Evolutionary conservation across 2,329 filamentous ascomycete species (phyloP).

Genomic region (Aureobasidium leucospermi): DNA sequence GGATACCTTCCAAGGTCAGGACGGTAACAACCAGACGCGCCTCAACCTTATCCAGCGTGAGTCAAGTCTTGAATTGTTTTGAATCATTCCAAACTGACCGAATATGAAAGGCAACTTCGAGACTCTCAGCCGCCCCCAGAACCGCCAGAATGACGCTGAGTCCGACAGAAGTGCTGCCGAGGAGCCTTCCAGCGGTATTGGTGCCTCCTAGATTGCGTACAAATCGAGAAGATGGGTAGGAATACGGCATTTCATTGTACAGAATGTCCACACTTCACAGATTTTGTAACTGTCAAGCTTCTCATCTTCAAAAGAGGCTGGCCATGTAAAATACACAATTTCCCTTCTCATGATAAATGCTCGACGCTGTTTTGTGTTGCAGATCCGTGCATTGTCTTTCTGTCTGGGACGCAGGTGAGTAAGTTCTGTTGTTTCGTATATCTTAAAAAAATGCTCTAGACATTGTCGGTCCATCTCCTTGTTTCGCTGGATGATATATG

Average conservation of each 20-base stretch:
- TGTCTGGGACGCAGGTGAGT: background rate
- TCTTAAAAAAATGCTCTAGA: background rate
- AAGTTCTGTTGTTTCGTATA: background rate
- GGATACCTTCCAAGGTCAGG: constrained; percentile 57
- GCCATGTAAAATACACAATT: background rate
- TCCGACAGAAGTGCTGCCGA: constrained; percentile 21
- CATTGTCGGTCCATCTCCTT: too few relatives aligned
- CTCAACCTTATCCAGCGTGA: constrained; percentile 76
- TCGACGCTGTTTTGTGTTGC: background rate
- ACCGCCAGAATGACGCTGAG: constrained; percentile 16
- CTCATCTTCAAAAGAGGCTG: background rate
- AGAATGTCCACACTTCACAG: background rate
- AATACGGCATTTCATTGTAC: background rate
- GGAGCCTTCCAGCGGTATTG: constrained; percentile 25
- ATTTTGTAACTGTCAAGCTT: background rate
- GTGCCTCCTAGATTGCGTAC: constrained; percentile 18
- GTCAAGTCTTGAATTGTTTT: constrained; percentile 30
- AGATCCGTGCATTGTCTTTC: background rate
- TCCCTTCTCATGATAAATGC: background rate
- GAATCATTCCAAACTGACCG: background rate
- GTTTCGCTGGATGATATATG: too few relatives aligned
- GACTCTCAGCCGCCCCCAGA: constrained; percentile 35
- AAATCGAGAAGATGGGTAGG: background rate
- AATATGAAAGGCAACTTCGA: constrained; percentile 39
- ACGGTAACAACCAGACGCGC: constrained; percentile 57